Evolutionary conservation across 768 basidiomycete genomes (phyloP), one percentile per base, ranked within the genome.

Genomic region (Mycena belliarum): DNA sequence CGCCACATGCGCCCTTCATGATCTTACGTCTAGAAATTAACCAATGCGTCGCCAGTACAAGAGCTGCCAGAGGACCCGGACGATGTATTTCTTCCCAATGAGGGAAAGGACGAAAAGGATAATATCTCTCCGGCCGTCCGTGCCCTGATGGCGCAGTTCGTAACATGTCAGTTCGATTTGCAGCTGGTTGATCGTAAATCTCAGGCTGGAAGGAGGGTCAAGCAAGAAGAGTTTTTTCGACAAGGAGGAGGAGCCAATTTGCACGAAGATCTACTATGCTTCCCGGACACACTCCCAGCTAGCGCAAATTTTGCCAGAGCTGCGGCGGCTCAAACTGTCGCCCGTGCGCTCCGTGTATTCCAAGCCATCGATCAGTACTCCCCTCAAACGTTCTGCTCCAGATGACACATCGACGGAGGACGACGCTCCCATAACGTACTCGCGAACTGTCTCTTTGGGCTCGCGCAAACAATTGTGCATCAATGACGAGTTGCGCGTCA

Each of bases 241-340:
- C 23, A 68, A 67, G 15, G 73, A 72, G 52, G 75, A 75, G 43
- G 86, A 86, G 55, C 79, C 80, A 16, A 79, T 80, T 5, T 90
- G 88, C 66, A 88, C 84, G 35, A 91, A 93, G 78, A 88, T 98
- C 59, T 97, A 86, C 70, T 97, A 95, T 67, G 91, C 95, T 0
- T 98, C 97, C 0, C 81, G 96, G 29, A 99, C 96, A 0, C 96
- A 99, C 72, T 95, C 95, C 2, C 96, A 99, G 67, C 82, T 99
- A 4, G 80, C 94, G 2, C 96, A 99, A 70, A 80, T 98, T 4
- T 78, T 95, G 18, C 88, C 89, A 4, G 97, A 99, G 68, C 77
- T 98, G 11, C 80, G 76, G 38, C 89, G 85, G 64, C 82, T 96
- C n/a, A 78, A 78, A 60, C 69, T 95, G 6, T 59, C 63, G 15